Conservation (phyloP, 371 early-diverging fungal species). For the Saksenaea vasiformis region DNA sequence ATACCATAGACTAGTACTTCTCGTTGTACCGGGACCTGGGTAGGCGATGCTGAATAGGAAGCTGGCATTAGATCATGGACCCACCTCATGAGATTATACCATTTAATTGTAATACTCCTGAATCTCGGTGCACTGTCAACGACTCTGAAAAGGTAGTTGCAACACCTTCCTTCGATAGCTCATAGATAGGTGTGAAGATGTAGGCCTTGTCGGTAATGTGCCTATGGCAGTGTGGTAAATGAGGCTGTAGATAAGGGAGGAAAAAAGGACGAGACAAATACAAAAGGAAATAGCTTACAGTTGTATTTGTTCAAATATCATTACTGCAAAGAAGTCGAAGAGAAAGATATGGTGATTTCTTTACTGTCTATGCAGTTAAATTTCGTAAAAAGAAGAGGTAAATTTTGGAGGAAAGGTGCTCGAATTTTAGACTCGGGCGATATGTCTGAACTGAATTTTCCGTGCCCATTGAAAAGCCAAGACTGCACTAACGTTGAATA, state of each 20-base stretch:
- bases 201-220: slow-evolving; percentile 34
- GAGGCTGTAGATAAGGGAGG: background rate
- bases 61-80: background rate
- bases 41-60: slow-evolving; percentile 22
- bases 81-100: slow-evolving; percentile 17
- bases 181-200: slow-evolving; percentile 41
- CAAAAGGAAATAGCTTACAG: slow-evolving; percentile 20
- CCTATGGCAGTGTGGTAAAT: slow-evolving; percentile 9
- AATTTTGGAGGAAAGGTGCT: no score
- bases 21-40: slow-evolving; percentile 14
- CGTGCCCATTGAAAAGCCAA: no score
- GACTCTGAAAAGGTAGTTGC: slow-evolving; percentile 13
- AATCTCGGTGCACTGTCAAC: slow-evolving; percentile 36
- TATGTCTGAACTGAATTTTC: no score
- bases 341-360: background rate
- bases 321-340: background rate
- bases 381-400: no score
- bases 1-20: slow-evolving; percentile 58
- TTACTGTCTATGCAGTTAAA: no score
- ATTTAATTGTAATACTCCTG: slow-evolving; percentile 38
- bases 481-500: no score
- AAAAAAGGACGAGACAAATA: background rate
- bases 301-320: slow-evolving; percentile 31
- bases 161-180: slow-evolving; percentile 28
- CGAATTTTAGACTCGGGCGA: no score